Percentiles rank a stretch among this genome's conserved stretches.
Evolutionary conservation across 2,329 filamentous ascomycete genomes (phyloP).

Genomic region (Apiospora hydei): DNA sequence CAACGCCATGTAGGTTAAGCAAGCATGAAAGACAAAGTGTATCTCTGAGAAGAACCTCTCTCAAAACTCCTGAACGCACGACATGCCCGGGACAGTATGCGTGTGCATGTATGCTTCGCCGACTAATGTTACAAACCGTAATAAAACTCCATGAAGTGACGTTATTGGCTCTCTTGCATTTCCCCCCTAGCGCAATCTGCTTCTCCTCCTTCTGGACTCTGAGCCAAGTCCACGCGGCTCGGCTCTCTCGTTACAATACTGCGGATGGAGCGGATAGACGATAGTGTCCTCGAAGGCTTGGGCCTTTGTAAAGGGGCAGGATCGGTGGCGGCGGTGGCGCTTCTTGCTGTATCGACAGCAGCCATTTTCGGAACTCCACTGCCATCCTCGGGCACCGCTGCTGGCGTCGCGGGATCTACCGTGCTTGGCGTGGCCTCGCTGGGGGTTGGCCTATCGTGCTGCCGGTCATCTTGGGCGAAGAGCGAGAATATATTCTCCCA

Average conservation of each 20-base stretch:
- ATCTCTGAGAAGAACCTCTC: constrained; percentile 12
- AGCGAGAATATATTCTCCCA: constrained; percentile 8
- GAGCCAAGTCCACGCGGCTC: neutral
- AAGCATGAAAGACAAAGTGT: neutral
- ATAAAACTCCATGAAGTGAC: no score
- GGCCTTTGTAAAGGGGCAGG: neutral
- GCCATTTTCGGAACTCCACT: neutral
- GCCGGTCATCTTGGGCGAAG: neutral
- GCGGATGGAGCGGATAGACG: neutral
- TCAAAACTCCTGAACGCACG: neutral
- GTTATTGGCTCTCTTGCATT: neutral
- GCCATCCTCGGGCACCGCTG: neutral
- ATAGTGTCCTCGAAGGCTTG: constrained; percentile 8
- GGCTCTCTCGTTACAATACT: neutral
- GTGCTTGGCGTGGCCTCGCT: neutral
- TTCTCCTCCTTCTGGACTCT: neutral
- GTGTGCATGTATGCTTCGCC: neutral
- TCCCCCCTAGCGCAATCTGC: neutral
- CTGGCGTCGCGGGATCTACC: neutral
- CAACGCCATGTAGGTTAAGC: neutral
- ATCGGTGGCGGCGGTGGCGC: neutral
- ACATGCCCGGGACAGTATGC: neutral
- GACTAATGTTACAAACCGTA: neutral
- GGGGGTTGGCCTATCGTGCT: neutral
- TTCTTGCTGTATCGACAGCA: neutral